Base-by-base conservation (phyloP, 768 basidiomycete genomes). In the Mrakia gelida region DNA sequence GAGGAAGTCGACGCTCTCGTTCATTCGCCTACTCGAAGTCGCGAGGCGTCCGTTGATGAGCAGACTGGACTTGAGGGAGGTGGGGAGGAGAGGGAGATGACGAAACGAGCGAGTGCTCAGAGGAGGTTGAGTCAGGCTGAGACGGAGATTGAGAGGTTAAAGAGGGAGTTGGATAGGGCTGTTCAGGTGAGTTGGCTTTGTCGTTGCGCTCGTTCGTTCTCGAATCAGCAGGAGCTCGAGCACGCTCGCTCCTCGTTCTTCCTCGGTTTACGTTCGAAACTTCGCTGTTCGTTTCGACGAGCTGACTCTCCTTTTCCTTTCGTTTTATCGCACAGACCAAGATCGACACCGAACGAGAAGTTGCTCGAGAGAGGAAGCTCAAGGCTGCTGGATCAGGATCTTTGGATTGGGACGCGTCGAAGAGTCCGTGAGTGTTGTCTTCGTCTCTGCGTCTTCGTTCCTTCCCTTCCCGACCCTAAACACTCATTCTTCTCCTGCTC, bases 271-370 rank as follows among this genome's bases (percentile, higher is more conserved):
- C n/a, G n/a, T n/a, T n/a, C n/a, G n/a, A n/a, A n/a, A n/a, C n/a
- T n/a, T n/a, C n/a, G n/a, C n/a, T n/a, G n/a, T n/a, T n/a, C n/a
- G n/a, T n/a, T n/a, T n/a, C n/a, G n/a, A n/a, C n/a, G n/a, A n/a
- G 8, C 38, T 38, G 38, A 38, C 38, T 38, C 38, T 38, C 63
- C 1, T 32, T 6, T 16, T 28, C 11, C 63, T 18, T 3, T 65
- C 30, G 34, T 52, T 52, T 23, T n/a, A 5, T 3, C 26, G 18
- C 34, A 21, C n/a, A 70, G 67, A 18, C 41, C 38, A 45, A 70
- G 67, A 70, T 70, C 8, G 67, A 70, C 67, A 41, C 67, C 26
- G 67, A 70, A 70, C 67, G 67, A 23, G 26, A 70, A 23, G 67
- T 41, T 41, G 67, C 67, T 70, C 67, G 67, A 70, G 67, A 41